Base-by-base conservation (phyloP, 2,329 filamentous ascomycete species). In the Colletotrichum tanaceti region DNA sequence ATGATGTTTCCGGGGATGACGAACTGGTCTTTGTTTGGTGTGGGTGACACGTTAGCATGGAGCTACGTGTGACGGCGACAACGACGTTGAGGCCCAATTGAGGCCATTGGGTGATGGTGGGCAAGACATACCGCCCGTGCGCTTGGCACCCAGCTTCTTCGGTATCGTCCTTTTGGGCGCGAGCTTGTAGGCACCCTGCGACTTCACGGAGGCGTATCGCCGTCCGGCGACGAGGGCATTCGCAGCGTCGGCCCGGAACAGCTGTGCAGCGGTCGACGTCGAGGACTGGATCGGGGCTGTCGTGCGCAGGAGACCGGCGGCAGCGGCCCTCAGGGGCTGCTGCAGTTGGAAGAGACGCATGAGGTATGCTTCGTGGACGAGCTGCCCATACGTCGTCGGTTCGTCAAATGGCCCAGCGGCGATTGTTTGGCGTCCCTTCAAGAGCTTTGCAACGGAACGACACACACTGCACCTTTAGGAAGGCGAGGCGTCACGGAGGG, bases 1-100 rank as follows among this genome's bases (percentile, higher is more conserved):
- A 99, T 92, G 81, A 99, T 99, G 84, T 97, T 98, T 63, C 96
- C 96, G 5, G 94, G 92, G 67, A 97, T 91, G 43, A 99, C 96
- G 79, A 91, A 97, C 83, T 98, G 92, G 78, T 95, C 92, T 94
- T 76, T 67, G 16, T 3, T 43, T 24, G 20, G 20, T 54, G n/a
- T 43, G 7, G 41, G 28, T 20, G 20, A 44, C 16, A 22, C 18
- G 43, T 72, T 63, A 70, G 68, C 64, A 53, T 13, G 11, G n/a
- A 43, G 46, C 46, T 60, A 16, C 20, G 6, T 16, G 24, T 14
- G 43, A 35, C 4, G n/a, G 9, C 28, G 9, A 46, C 5, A 13
- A 35, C 18, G 57, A 22, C 41, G 20, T 22, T 4, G 57, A 24
- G 41, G 20, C 44, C 20, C 14, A 5, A 59, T 18, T n/a, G 43